Base-by-base conservation (phyloP, 2,329 filamentous ascomycete species). In the Ciborinia camelliae region DNA sequence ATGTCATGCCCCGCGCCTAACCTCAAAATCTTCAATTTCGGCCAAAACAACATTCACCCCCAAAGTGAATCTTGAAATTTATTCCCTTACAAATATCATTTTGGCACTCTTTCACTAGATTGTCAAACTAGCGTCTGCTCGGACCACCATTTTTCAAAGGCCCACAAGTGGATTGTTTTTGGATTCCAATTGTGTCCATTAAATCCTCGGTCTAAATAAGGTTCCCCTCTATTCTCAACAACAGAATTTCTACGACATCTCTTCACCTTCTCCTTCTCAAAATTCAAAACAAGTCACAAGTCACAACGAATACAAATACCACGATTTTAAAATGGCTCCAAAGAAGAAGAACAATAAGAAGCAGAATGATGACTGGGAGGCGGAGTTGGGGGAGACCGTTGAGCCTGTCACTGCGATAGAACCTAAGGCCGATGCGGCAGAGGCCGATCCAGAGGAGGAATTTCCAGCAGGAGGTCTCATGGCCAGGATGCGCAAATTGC, bases 331-430 rank as follows among this genome's bases (percentile, higher is more conserved):
- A 67, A 98, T 97, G 94, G 81, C 93, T 75, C 93, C 93, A 68
- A 97, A 97, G 82, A 96, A 95, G 84, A 97, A 97, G 86, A 90
- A 89, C 77, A 90, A 88, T 79, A 96, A 94, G 83, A 88, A 87
- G 77, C 86, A 82, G 75, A 86, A 90, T 76, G 91, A 97, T 75
- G 92, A 97, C 82, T 97, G 94, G 94, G 95, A 98, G 78, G 88
- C 90, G 64, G 92, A 97, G 69, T 83, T 97, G 63, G 93, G 92
- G 74, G 94, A 97, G 80, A 81, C 83, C 18, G 41, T 47, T 26
- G 62, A 53, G 67, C 83, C 87, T 74, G 85, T 57, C 41, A 51
- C 45, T 10, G 51, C 82, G 60, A 79, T 84, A 55, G 78, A 82
- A 45, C 80, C 79, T 43, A 78, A 79, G 59, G 71, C 79, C 62